phyloP scores from a whole-genome alignment of 2,329 filamentous ascomycete genomes.

The Endocalyx cinctus region DNA sequence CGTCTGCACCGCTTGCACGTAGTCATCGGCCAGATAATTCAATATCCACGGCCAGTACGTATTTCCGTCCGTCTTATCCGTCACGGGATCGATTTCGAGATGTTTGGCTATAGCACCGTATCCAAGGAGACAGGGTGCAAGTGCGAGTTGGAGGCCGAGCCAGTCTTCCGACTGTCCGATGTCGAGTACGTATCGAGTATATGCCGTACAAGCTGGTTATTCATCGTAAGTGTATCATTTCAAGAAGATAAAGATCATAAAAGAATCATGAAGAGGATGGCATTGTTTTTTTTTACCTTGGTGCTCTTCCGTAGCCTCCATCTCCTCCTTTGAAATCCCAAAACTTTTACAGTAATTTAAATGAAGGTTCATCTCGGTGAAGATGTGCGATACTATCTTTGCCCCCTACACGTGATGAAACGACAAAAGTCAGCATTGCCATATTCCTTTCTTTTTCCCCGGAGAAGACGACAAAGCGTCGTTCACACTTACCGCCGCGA shows the following conservation, averaged over 20 bases:
- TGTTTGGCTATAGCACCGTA: conserved; percentile 76
- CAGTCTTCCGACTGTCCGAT: conserved; percentile 84
- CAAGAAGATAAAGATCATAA: not conserved
- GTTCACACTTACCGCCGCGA: conserved; percentile 61
- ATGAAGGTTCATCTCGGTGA: conserved; percentile 76
- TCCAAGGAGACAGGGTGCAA: conserved; percentile 85
- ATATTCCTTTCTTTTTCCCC: no score
- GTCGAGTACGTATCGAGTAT: conserved; percentile 82
- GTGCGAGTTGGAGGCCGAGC: conserved; percentile 77
- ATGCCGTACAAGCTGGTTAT: conserved; percentile 50
- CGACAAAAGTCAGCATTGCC: no score
- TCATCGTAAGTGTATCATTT: no score
- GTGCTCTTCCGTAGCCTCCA: conserved; percentile 69
- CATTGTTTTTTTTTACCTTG: conserved; percentile 47
- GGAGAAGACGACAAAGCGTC: no score
- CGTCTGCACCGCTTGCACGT: conserved; percentile 63
- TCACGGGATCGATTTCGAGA: conserved; percentile 59
- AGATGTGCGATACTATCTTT: conserved; percentile 70
- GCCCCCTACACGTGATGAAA: conserved; percentile 58
- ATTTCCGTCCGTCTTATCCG: conserved; percentile 57
- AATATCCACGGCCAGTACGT: conserved; percentile 87
- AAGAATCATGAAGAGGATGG: not conserved
- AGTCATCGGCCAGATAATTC: conserved; percentile 81
- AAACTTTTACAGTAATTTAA: conserved; percentile 78
- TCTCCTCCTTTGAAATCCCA: conserved; percentile 67